phyloP scores from a whole-genome alignment of 257 asterid genomes.

The Ilex aquifolium region DNA sequence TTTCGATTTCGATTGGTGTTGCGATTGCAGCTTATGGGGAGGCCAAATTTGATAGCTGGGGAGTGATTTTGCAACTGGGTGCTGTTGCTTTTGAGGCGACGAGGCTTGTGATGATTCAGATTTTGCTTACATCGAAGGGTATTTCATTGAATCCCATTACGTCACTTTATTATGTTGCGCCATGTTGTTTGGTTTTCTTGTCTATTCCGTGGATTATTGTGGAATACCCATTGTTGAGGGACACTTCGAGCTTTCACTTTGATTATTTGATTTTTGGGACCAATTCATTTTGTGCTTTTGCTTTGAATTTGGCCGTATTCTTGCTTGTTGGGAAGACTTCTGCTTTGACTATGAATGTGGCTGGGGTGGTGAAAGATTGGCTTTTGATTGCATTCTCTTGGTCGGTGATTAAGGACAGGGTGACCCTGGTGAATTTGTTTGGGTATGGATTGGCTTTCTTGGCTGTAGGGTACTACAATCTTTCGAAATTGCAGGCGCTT shows the following conservation, averaged over 20 bases:
- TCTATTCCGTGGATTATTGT: constrained; percentile 2
- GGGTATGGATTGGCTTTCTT: constrained; percentile 13
- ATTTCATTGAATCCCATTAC: constrained; percentile 6
- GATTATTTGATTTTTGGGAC: constrained; percentile 7
- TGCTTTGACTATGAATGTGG: constrained; percentile 11
- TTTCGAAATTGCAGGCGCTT: constrained; percentile 7
- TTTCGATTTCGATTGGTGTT: constrained; percentile 7
- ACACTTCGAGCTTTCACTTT: constrained; percentile 1
- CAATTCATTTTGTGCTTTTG: constrained; percentile 4
- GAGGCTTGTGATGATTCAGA: constrained; percentile 1
- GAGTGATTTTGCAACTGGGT: constrained; percentile 9
- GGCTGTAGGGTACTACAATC: constrained; percentile 11
- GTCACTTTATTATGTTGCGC: constrained; percentile 10
- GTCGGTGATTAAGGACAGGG: constrained; percentile 12
- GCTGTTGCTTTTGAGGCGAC: constrained; percentile 10
- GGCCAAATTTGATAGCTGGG: constrained; percentile 10
- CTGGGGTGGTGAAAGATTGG: constrained; percentile 13
- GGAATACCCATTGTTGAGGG: constrained; percentile 9
- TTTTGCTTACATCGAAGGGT: constrained; percentile 7
- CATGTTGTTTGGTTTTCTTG: constrained; percentile 6
- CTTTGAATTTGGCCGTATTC: constrained; percentile 6
- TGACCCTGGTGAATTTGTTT: constrained; percentile 6
- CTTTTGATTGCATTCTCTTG: constrained; percentile 8
- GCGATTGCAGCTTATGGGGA: constrained; percentile 11
- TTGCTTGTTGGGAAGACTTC: constrained; percentile 12